Evolutionary conservation across 2,329 filamentous ascomycete species (phyloP), one percentile per base, ranked within the genome.

Genomic region (Orbilia javanica): DNA sequence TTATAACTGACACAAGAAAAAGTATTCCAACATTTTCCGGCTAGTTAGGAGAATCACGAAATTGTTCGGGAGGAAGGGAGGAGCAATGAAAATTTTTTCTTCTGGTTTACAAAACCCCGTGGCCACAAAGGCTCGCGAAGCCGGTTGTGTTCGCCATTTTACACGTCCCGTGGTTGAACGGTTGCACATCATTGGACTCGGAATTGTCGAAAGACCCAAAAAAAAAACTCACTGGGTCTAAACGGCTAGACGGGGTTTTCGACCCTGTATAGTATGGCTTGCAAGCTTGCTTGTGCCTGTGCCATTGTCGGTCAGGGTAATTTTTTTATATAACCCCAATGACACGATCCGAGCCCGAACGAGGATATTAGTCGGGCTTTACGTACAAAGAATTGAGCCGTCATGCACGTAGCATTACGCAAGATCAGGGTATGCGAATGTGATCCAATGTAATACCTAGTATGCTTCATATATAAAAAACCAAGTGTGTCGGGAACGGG

Each of bases 341-440:
- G 39, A 48, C 39, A 64, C 20, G 31, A 68, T 31, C 70, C 63
- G 63, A 67, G 8, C 22, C 29, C 25, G 55, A 60, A 39, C 69
- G 69, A 66, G 60, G 50, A 66, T 60, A 60, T 62, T 62, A 67
- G 22, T 68, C 70, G 62, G 70, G 62, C n/a, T 74, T 68, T 74
- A 74, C 63, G 62, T 67, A 74, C 50, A 55, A 53, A 48, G 10
- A 74, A 74, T 66, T 31, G 34, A 46, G 44, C 46, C 62, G 50
- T 42, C 42, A 57, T 55, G 42, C 65, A 68, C 29, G n/a, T 44
- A 27, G 63, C 25, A 74, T 74, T 48, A 63, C 63, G 70, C 52
- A 67, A 74, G 25, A 34, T 46, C 53, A 44, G 46, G 53, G 60
- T 36, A 57, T 50, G 44, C 27, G 42, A 60, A 62, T 52, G 70